phyloP scores from a whole-genome alignment of 2,329 filamentous ascomycete genomes.

The Neoscytalidium dimidiatum region DNA sequence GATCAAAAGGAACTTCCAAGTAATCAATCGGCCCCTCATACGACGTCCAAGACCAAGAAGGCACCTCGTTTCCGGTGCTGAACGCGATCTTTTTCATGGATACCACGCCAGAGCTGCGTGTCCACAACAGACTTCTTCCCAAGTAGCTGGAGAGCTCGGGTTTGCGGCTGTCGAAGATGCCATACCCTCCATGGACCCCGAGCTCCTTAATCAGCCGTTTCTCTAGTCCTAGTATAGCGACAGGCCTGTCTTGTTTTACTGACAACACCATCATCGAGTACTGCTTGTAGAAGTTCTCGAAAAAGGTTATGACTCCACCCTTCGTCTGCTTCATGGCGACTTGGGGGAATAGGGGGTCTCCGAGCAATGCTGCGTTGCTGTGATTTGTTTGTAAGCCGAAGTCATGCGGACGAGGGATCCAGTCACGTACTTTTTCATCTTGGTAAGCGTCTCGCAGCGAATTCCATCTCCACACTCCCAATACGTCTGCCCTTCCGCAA shows the following conservation, averaged over 20 bases:
- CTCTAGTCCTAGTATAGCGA: constrained; percentile 37
- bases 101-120: background rate
- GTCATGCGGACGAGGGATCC: constrained; percentile 19
- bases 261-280: background rate
- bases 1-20: background rate
- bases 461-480: constrained; percentile 29
- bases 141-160: background rate
- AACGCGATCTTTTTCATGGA: background rate
- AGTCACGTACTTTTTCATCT: constrained; percentile 25
- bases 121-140: background rate
- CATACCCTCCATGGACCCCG: constrained; percentile 29
- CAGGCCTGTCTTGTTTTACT: constrained; percentile 28
- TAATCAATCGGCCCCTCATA: background rate
- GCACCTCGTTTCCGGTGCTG: background rate
- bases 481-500: constrained; percentile 29
- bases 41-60: background rate
- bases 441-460: constrained; percentile 26
- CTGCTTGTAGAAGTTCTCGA: background rate
- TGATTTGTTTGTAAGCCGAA: background rate
- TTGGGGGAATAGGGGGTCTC: background rate
- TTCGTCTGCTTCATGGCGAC: background rate
- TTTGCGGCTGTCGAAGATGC: constrained; percentile 31
- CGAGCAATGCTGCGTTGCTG: background rate
- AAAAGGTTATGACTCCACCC: background rate
- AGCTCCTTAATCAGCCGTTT: constrained; percentile 29